A percentile compares a stretch with the other conserved stretches of the same genome.
These are phyloP conservation scores for Ceratobasidium sp. DNA, from an alignment of 1,284 basidiomycete species.

Conservation along the genomic window DNA sequence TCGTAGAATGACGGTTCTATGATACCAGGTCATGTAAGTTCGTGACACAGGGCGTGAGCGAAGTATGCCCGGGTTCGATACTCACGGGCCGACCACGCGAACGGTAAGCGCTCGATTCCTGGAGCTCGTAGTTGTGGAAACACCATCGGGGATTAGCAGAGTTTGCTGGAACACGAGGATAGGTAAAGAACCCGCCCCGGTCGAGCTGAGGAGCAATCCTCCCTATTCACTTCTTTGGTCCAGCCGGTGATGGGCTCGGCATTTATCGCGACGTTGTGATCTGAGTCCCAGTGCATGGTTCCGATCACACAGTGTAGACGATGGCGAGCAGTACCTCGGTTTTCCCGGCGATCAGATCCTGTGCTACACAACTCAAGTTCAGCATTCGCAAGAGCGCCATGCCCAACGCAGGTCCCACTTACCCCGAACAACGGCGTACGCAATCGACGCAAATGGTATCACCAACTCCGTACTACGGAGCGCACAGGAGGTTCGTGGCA, in stretches of 20 bases:
- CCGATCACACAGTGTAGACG: background rate
- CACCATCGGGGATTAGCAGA: background rate
- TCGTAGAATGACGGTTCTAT: slow-evolving; percentile 6
- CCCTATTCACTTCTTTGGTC: background rate
- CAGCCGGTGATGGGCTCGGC: background rate
- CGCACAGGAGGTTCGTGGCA: slow-evolving; percentile 3
- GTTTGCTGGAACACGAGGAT: background rate
- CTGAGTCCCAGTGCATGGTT: background rate
- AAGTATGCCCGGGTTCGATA: slow-evolving; percentile 20
- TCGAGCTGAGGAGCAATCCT: slow-evolving; percentile 1
- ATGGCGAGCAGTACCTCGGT: slow-evolving; percentile 20
- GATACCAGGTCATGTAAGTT: slow-evolving; percentile 22
- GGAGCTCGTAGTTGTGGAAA: background rate
- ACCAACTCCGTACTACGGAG: slow-evolving; percentile 11
- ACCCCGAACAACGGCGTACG: background rate
- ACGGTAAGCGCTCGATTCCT: background rate
- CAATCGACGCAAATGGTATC: slow-evolving; percentile 22
- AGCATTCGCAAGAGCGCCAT: background rate
- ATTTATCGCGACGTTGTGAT: slow-evolving; percentile 10
- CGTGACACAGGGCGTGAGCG: slow-evolving; percentile 18
- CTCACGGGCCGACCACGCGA: slow-evolving; percentile 4
- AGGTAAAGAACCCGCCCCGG: background rate
- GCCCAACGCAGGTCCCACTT: slow-evolving; percentile 1
- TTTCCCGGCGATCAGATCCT: slow-evolving; percentile 1
- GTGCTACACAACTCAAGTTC: background rate